phyloP scores from a whole-genome alignment of 1,284 basidiomycete species.

The Sporisorium exsertum region DNA sequence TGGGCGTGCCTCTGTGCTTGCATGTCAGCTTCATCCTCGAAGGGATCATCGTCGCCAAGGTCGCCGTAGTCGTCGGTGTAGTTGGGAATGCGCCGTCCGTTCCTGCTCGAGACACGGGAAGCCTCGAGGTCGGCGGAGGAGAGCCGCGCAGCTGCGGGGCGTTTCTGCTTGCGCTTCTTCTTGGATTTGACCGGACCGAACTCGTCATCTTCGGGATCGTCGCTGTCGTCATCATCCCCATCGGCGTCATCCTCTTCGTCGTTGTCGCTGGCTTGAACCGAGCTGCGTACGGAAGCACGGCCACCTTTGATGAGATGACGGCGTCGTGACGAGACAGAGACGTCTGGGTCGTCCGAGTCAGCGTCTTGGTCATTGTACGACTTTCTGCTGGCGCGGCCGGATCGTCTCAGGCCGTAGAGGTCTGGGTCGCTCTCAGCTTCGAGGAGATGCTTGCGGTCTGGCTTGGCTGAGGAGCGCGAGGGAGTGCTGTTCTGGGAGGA shows the following conservation, averaged over 20 bases:
- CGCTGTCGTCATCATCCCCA: conserved; percentile 73
- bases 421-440: conserved; percentile 65
- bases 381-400: conserved; percentile 66
- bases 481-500: conserved; percentile 42
- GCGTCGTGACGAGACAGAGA: conserved; percentile 38
- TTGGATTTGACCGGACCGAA: conserved; percentile 31
- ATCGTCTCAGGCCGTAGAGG: conserved; percentile 69
- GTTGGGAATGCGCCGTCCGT: conserved; percentile 62
- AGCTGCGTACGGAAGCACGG: conserved; percentile 35
- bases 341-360: conserved; percentile 34
- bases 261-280: conserved; percentile 67
- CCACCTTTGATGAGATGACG: conserved; percentile 41
- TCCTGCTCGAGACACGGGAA: conserved; percentile 60
- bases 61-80: conserved; percentile 69
- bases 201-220: conserved; percentile 76
- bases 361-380: conserved; percentile 48
- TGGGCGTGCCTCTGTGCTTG: conserved; percentile 38
- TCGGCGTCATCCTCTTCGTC: conserved; percentile 72
- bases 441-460: conserved; percentile 47
- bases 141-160: conserved; percentile 27
- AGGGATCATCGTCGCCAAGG: conserved; percentile 65
- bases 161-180: conserved; percentile 29
- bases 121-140: conserved; percentile 53
- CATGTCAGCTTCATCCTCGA: conserved; percentile 62
- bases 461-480: conserved; percentile 43